Evolutionary conservation across 2,329 filamentous ascomycete species (phyloP).

Genomic region (Canariomyces notabilis): DNA sequence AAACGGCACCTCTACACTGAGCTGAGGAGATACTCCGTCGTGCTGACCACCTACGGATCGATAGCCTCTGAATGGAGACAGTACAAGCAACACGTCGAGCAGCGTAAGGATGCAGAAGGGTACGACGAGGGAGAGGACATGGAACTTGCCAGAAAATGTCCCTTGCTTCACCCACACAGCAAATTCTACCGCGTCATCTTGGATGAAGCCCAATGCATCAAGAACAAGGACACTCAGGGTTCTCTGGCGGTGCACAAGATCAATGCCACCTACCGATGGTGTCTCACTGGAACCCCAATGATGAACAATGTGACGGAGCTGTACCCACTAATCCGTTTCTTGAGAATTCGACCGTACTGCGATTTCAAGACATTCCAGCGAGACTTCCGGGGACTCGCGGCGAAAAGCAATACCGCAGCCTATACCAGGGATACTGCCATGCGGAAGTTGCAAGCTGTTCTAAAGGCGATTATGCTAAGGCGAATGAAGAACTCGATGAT

Average conservation of each 20-base stretch:
- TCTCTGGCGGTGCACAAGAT: constrained; percentile 57
- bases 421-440: constrained; percentile 58
- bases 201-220: constrained; percentile 78
- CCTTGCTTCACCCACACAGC: constrained; percentile 55
- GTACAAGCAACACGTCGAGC: constrained; percentile 48
- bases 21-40: constrained; percentile 64
- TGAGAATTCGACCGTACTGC: constrained; percentile 71
- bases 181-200: constrained; percentile 67
- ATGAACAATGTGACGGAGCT: constrained; percentile 81
- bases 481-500: constrained; percentile 75
- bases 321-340: constrained; percentile 70
- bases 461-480: constrained; percentile 76
- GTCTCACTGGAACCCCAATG: constrained; percentile 79
- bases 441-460: constrained; percentile 64
- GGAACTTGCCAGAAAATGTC: constrained; percentile 38
- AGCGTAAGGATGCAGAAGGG: constrained; percentile 37
- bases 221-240: constrained; percentile 62
- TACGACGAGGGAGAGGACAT: constrained; percentile 30
- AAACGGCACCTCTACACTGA: constrained; percentile 56
- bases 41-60: constrained; percentile 75
- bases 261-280: constrained; percentile 60
- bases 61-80: constrained; percentile 63
- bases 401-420: constrained; percentile 34
- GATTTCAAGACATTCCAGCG: constrained; percentile 58
- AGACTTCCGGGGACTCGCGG: too few relatives aligned